These are phyloP conservation scores for Komagataella kurtzmanii DNA, from an alignment of 805 yeast genomes.

Conservation along the genomic window DNA sequence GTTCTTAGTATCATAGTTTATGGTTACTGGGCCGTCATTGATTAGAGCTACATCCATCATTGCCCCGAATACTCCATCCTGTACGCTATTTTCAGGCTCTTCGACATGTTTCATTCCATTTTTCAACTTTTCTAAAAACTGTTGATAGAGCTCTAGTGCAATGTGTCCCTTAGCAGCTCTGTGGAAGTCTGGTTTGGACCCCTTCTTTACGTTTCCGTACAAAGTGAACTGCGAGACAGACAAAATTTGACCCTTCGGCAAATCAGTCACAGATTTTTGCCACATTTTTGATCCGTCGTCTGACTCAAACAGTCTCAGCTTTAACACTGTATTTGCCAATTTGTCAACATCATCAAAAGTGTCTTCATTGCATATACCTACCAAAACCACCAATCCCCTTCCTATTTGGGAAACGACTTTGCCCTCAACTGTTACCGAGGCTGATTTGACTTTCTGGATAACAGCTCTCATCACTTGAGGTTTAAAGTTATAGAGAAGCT, in stretches of 20 bases:
- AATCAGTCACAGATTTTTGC: constrained; percentile 57
- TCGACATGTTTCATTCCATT: constrained; percentile 20
- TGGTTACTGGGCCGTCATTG: constrained; percentile 92
- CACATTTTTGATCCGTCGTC: constrained; percentile 43
- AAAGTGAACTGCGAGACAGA: constrained; percentile 91
- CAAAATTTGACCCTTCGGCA: constrained; percentile 50
- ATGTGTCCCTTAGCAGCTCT: constrained; percentile 70
- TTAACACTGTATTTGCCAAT: constrained; percentile 52
- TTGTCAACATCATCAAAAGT: constrained; percentile 60
- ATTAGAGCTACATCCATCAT: constrained; percentile 90
- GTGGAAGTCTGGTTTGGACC: constrained; percentile 92
- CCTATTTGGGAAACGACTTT: constrained; percentile 60
- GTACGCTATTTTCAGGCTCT: constrained; percentile 44
- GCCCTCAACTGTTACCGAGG: constrained; percentile 77
- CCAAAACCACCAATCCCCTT: constrained; percentile 65
- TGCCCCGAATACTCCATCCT: constrained; percentile 89
- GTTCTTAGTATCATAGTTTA: constrained; percentile 60
- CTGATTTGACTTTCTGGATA: constrained; percentile 77
- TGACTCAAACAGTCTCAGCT: constrained; percentile 56
- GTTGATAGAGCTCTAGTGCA: constrained; percentile 36
- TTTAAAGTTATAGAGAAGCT: not conserved
- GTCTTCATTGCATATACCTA: constrained; percentile 76
- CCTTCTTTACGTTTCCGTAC: constrained; percentile 75
- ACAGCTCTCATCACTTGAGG: constrained; percentile 61
- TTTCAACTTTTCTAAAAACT: constrained; percentile 34